These are phyloP conservation scores for Diospyros kaki DNA, from an alignment of 148 eudicot genomes.

Conservation along the genomic window DNA sequence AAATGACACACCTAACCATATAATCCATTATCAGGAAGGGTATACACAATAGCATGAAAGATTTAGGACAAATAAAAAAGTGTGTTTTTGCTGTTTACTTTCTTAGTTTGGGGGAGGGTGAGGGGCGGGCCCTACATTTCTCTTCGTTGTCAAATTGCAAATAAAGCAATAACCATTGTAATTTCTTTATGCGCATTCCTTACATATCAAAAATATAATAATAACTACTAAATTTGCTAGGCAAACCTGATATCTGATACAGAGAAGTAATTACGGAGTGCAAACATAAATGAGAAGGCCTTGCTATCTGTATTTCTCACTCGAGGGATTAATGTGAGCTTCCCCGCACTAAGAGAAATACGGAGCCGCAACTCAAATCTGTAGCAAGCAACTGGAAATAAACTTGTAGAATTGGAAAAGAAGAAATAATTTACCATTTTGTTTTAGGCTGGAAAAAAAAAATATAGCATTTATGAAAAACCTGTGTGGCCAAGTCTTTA, in stretches of 20 bases:
- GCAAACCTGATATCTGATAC: constrained; percentile 78
- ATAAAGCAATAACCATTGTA: too few species aligned
- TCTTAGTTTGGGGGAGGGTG: background rate
- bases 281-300: constrained; percentile 70
- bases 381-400: constrained; percentile 16
- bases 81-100: background rate
- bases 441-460: background rate
- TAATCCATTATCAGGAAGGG: background rate
- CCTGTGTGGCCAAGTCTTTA: constrained; percentile 72
- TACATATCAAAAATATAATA: background rate
- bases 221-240: constrained; percentile 5
- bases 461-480: constrained; percentile 9
- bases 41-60: background rate
- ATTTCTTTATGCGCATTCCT: too few species aligned
- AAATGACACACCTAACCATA: background rate
- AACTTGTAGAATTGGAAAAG: background rate
- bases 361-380: constrained; percentile 81
- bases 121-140: background rate
- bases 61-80: background rate
- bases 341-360: constrained; percentile 50
- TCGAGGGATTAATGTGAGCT: constrained; percentile 78
- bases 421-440: background rate
- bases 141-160: background rate
- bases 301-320: constrained; percentile 71
- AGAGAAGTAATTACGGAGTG: constrained; percentile 62